Percentiles rank a stretch among this genome's conserved stretches.
Conservation (phyloP, 805 yeast species). For the Saccharomycopsis microspora region DNA sequence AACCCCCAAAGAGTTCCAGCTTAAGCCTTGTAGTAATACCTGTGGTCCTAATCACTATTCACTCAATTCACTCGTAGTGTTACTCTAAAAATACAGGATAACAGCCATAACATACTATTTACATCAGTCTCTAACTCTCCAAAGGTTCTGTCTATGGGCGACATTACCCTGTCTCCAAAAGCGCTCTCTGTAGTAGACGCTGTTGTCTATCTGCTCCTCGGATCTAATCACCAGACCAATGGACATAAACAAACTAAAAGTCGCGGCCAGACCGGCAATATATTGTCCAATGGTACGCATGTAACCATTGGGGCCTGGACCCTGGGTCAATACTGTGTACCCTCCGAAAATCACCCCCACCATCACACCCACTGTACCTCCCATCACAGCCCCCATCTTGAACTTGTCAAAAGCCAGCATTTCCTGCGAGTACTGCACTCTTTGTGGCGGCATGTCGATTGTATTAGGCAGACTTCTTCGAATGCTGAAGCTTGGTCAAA, state of each 20-base stretch:
- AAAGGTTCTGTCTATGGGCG: too few relatives aligned
- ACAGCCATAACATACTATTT: too few relatives aligned
- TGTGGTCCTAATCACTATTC: too few relatives aligned
- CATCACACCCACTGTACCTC: constrained; percentile 82
- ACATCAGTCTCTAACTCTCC: too few relatives aligned
- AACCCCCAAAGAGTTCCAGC: too few relatives aligned
- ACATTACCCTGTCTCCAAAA: too few relatives aligned
- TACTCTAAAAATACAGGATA: background rate
- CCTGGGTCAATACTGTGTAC: constrained; percentile 77
- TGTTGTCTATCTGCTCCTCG: constrained; percentile 28
- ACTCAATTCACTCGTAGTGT: too few relatives aligned
- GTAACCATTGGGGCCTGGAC: constrained; percentile 98
- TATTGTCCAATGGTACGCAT: constrained; percentile 95
- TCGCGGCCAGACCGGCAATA: constrained; percentile 92
- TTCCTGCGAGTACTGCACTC: constrained; percentile 40
- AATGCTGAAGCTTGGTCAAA: too few relatives aligned
- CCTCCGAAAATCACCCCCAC: constrained; percentile 95
- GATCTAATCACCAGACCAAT: constrained; percentile 88
- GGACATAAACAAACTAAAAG: constrained; percentile 93
- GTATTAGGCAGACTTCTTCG: too few relatives aligned
- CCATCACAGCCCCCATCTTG: constrained; percentile 98
- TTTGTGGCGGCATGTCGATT: constrained; percentile 35
- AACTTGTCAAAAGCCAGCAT: constrained; percentile 91
- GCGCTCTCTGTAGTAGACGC: background rate
- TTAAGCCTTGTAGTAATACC: too few relatives aligned